Base-by-base conservation (phyloP, 352 stramenopile genomes). In the Pelagophyceae sp. region DNA sequence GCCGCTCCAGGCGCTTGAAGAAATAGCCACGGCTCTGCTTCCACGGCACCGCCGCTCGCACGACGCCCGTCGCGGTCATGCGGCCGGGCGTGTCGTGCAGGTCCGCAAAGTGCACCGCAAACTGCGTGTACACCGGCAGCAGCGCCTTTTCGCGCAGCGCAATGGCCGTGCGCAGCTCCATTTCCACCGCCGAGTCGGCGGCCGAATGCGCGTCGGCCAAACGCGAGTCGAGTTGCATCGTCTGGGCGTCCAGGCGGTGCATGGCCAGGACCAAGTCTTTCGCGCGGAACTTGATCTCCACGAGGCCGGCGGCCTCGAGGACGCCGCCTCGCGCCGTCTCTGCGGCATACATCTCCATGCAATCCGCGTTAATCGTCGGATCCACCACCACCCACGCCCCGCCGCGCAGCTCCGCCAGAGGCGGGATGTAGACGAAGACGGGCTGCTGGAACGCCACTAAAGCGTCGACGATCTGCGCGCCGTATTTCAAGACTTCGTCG, bases 261-360 rank as follows among this genome's bases (percentile, higher is more conserved):
- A 98, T 98, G 37, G 95, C 96, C 63, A 90, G 83, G 27, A 98
- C 79, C 38, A 99, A 87, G 83, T 99, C 96, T 82, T 96, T 96
- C 80, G 96, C 93, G 72, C 96, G 88, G 90, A 99, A 99, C 89
- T 99, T 99, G 82, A 99, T 99, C 84, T 93, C 94, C 50, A 98
- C 97, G 72, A 90, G 90, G 80, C 96, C 97, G 69, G 97, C 96
- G 6, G 97, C 95, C 86, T 99, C 97, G 17, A 99, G 87, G 50
- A 99, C 96, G 81, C 96, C 96, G 83, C 96, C 97, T 61, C 95
- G 89, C 60, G 93, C 92, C 40, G 86, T 88, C 40, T 90, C 85
- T 78, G 96, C 92, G 33, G 95, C 94, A 87, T 99, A 99, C 95
- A 99, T 99, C 88, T 99, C 97, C 96, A 99, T 99, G 76, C 98